Evolutionary conservation across 78 protist genomes (phyloP).

Genomic region (Pigoraptor vietnamica): DNA sequence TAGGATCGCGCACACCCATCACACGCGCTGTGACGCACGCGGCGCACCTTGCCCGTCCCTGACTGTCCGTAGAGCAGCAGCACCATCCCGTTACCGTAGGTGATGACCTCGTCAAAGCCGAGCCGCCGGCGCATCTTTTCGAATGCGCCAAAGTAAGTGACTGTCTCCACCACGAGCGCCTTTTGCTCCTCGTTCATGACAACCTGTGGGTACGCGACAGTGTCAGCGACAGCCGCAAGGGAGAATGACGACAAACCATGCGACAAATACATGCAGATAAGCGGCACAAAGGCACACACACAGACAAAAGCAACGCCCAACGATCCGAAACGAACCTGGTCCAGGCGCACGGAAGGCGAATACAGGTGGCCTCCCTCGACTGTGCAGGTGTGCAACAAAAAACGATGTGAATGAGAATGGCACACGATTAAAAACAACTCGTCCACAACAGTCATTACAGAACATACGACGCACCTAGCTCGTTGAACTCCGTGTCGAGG

Average conservation of each 20-base stretch:
- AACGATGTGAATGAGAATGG: too few species aligned
- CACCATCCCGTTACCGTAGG: conserved; percentile 45
- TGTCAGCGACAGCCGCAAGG: too few species aligned
- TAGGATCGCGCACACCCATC: not conserved
- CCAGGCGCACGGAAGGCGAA: not conserved
- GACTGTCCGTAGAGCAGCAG: conserved; percentile 53
- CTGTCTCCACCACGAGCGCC: conserved; percentile 18
- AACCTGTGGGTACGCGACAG: too few species aligned
- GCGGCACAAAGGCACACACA: too few species aligned
- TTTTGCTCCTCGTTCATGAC: conserved; percentile 39
- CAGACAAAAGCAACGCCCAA: too few species aligned
- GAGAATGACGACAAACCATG: too few species aligned
- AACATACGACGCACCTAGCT: conserved; percentile 62
- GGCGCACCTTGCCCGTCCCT: conserved; percentile 64
- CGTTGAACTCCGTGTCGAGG: conserved; percentile 53
- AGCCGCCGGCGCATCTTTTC: not conserved
- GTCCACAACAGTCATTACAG: too few species aligned
- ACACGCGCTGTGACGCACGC: not conserved
- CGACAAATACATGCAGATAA: too few species aligned
- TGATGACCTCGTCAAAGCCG: conserved; percentile 26
- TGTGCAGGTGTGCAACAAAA: conserved; percentile 38
- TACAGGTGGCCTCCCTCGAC: conserved; percentile 22
- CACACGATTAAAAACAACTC: too few species aligned
- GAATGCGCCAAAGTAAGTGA: conserved; percentile 20
- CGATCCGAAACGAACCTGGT: too few species aligned